These are phyloP conservation scores for Aciculoconidium aculeatum DNA, from an alignment of 805 yeast genomes.

Conservation along the genomic window DNA sequence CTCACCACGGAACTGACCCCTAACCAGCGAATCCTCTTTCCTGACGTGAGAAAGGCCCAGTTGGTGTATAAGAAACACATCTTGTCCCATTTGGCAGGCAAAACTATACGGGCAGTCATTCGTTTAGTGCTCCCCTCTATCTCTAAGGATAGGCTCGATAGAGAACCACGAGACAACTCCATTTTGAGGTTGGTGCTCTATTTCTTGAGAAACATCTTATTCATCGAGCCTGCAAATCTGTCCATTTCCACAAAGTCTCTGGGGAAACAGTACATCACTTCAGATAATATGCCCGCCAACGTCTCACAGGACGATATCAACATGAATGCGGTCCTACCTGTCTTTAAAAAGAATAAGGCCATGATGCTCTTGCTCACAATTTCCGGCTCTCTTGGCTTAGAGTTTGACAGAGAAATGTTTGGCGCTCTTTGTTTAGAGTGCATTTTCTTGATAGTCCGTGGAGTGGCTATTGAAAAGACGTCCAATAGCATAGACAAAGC, in stretches of 20 bases:
- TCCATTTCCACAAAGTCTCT: constrained; percentile 41
- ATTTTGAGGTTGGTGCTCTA: constrained; percentile 66
- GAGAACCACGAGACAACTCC: constrained; percentile 67
- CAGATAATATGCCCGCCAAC: constrained; percentile 49
- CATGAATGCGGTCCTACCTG: constrained; percentile 47
- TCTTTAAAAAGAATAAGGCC: constrained; percentile 67
- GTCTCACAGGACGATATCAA: constrained; percentile 64
- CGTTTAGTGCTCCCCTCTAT: constrained; percentile 63
- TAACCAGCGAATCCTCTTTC: constrained; percentile 51
- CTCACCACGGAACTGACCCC: constrained; percentile 53
- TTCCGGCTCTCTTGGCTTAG: constrained; percentile 56
- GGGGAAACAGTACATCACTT: constrained; percentile 21
- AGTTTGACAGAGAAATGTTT: constrained; percentile 56
- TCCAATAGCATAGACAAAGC: too few species aligned
- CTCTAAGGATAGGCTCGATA: constrained; percentile 42
- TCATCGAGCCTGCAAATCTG: constrained; percentile 65
- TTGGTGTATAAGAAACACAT: constrained; percentile 64
- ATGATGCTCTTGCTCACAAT: constrained; percentile 68
- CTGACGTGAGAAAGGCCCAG: constrained; percentile 63
- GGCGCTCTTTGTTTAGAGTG: constrained; percentile 66
- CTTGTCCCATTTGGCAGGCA: constrained; percentile 52
- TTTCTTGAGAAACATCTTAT: constrained; percentile 71
- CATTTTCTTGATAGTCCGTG: constrained; percentile 55
- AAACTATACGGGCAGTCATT: constrained; percentile 61
- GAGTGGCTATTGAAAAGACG: too few species aligned